These are phyloP conservation scores for Beauveria asiatica DNA, from an alignment of 2,329 filamentous ascomycete species.

Conservation along the genomic window DNA sequence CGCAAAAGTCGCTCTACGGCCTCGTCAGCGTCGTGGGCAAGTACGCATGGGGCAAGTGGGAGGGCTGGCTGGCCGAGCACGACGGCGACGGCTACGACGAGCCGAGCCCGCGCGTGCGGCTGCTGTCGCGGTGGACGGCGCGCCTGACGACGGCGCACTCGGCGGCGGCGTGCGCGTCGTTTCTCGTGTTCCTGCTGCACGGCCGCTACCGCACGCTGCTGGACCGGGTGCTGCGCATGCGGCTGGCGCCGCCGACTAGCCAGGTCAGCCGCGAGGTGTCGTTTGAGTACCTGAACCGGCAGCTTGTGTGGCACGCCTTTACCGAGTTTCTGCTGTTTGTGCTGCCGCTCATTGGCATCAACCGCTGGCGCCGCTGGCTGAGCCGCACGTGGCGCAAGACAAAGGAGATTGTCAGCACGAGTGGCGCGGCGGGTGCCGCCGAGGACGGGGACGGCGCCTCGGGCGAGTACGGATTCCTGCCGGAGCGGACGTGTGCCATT, in stretches of 20 bases:
- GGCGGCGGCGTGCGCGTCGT: conserved; percentile 72
- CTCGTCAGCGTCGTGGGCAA: conserved; percentile 76
- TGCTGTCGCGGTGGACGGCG: conserved; percentile 62
- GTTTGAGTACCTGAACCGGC: conserved; percentile 94
- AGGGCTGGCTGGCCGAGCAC: conserved; percentile 70
- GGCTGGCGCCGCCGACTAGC: conserved; percentile 74
- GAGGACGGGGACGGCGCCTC: conserved; percentile 42
- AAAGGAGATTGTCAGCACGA: conserved; percentile 51
- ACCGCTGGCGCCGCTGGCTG: conserved; percentile 88
- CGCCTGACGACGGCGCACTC: conserved; percentile 67
- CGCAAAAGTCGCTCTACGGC: conserved; percentile 80
- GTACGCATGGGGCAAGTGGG: conserved; percentile 89
- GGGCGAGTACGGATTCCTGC: conserved; percentile 77
- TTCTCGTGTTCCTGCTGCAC: conserved; percentile 83
- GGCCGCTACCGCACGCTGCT: conserved; percentile 86
- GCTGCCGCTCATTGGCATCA: conserved; percentile 90
- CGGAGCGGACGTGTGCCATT: conserved; percentile 90
- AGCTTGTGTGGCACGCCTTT: conserved; percentile 99
- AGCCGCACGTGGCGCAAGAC: conserved; percentile 76
- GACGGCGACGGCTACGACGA: conserved; percentile 70
- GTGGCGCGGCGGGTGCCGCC: conserved; percentile 20
- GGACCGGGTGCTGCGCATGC: conserved; percentile 75
- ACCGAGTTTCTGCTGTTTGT: conserved; percentile 97
- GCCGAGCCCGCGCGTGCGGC: conserved; percentile 39
- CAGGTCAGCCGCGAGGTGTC: conserved; percentile 87